Evolutionary conservation across 176 grass and related monocot genomes (phyloP).

Genomic region (Triticum aestivum): DNA sequence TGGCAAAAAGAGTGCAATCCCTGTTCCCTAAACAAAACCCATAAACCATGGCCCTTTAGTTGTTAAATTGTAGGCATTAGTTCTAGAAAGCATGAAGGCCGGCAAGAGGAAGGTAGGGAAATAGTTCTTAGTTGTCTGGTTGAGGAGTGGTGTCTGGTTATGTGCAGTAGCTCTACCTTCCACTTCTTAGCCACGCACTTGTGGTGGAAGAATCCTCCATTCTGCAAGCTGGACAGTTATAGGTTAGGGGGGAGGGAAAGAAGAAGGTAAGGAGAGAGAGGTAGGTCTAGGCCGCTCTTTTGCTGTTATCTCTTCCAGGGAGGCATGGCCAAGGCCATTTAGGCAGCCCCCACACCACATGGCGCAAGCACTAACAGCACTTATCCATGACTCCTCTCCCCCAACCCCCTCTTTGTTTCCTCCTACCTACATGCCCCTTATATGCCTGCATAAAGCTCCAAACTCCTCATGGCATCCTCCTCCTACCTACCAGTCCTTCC

Average conservation of each 20-base stretch:
- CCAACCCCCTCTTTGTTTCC: conserved; percentile 42
- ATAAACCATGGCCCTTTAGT: conserved; percentile 29
- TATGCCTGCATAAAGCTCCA: conserved; percentile 53
- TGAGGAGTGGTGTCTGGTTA: conserved; percentile 43
- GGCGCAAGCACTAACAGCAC: conserved; percentile 14
- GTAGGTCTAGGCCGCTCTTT: conserved; percentile 38
- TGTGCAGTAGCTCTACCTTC: conserved; percentile 62
- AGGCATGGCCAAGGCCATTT: background rate
- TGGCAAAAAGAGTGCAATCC: conserved; percentile 19
- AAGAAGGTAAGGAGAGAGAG: conserved; percentile 47
- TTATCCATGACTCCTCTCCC: conserved; percentile 42
- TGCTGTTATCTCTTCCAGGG: conserved; percentile 31
- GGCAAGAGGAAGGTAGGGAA: conserved; percentile 52
- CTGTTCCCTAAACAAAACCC: conserved; percentile 23
- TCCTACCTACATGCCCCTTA: conserved; percentile 45
- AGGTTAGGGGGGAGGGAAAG: conserved; percentile 35
- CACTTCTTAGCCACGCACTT: conserved; percentile 51
- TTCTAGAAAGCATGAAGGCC: conserved; percentile 51
- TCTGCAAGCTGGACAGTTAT: conserved; percentile 45
- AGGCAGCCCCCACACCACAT: conserved; percentile 42
- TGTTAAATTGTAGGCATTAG: conserved; percentile 47
- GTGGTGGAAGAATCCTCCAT: conserved; percentile 58
- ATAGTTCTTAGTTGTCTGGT: conserved; percentile 49
- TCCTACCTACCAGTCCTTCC: conserved; percentile 52
- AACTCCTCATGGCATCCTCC: conserved; percentile 21